Base-by-base conservation (phyloP, 306 rosid species). In the Prunus davidiana region DNA sequence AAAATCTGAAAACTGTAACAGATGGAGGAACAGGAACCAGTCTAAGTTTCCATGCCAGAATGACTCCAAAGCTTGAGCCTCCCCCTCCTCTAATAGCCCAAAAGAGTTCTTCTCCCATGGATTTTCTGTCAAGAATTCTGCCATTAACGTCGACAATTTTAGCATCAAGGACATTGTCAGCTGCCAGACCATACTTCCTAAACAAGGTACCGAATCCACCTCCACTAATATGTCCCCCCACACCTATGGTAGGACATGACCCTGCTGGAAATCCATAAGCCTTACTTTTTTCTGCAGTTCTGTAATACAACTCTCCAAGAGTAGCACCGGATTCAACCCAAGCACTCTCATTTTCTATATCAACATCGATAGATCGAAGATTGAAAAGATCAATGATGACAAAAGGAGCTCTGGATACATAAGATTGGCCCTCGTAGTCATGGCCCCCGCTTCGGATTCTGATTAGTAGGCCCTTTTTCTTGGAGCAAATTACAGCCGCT, bases 61-160 rank as follows among this genome's bases (percentile, higher is more conserved):
- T 72, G 8, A 91, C 72, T 6, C 96, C 93, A 67, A 91, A 88
- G 61, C 96, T 91, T 72, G 75, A 82, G 2, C 90, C 96, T 49
- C 91, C 96, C 1, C 89, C 91, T 55, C 61, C 61, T 19, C 27
- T 22, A 55, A 55, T 55, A 55, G 90, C 96, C 93, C 93, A 91
- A 75, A 91, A 91, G 1, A 87, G 51, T 3, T 87, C 93, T 52
- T 91, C 93, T 18, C 93, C 91, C 96, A 88, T 91, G 73, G 89
- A 67, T 32, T 74, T 52, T 32, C 89, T 77, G 27, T 88, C 87
- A 4, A 91, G 85, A 73, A 87, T 45, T 19, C 30, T 34, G 3
- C 96, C 96, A 18, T 78, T 78, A 3, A 82, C 88, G 32, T 91
- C 82, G 2, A 91, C 79, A 2, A 91, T 77, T 24, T 5, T 70